Evolutionary conservation across 2,329 filamentous ascomycete genomes (phyloP), one percentile per base, ranked within the genome.

Genomic region (Cercospora beticola): DNA sequence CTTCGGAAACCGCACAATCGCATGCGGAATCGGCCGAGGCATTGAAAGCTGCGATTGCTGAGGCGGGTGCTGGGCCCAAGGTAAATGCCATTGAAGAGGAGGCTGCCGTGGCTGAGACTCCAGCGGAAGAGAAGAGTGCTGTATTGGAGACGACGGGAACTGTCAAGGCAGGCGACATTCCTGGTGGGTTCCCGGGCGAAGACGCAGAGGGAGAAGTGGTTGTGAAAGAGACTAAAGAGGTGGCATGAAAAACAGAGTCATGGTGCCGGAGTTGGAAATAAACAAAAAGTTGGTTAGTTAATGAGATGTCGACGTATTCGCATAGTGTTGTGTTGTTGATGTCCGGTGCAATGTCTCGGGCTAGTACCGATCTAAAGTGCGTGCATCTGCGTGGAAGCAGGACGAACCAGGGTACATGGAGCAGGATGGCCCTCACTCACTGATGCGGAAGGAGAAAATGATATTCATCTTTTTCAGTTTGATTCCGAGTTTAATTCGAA

Each of bases 141-240:
- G 74, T 70, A 43, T 65, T 64, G 8, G 65, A 71, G 66, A 71
- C 67, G 1, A 61, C 58, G 10, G 58, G 66, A 16, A 69, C 65
- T 28, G 76, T 74, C 6, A 73, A 74, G 23, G 64, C 72, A 28
- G 74, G 77, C 56, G 75, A 73, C 30, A 63, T 75, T 58, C 79
- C 76, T 43, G 78, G 75, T 23, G 78, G 73, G 9, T 72, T 71
- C 26, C 78, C 76, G 8, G 70, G 67, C 3, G 73, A 77, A 43
- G 36, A 43, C 36, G 36, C 36, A 30, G 75, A 78, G 58, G 78
- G 78, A 5, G 76, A 74, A 62, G 77, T 79, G 14, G 73, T 78
- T 5, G 73, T 79, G 21, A 74, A 74, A 64, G 74, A 78, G 36
- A n/a, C 6, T 43, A 43, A 43, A 43, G 36, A 43, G 5, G 36